phyloP scores from a whole-genome alignment of 768 basidiomycete species.

The Mycena latifolia region DNA sequence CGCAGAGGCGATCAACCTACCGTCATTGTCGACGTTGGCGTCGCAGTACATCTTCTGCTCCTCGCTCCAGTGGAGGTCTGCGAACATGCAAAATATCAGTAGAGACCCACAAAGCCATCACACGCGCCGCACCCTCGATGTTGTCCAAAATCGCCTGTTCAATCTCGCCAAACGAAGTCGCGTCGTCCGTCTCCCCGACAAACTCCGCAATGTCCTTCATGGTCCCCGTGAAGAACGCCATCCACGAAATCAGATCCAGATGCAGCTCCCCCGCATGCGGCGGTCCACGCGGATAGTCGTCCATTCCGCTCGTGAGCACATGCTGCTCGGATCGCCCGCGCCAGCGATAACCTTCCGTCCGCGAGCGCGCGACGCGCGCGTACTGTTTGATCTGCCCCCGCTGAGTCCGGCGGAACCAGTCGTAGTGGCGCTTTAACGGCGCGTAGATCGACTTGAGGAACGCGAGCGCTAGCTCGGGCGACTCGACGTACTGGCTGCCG shows the following conservation, averaged over 20 bases:
- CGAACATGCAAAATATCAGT: conserved; percentile 1
- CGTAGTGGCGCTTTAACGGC: conserved; percentile 90
- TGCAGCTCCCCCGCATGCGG: conserved; percentile 95
- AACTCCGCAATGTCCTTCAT: conserved; percentile 93
- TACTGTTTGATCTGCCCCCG: conserved; percentile 95
- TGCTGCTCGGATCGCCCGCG: conserved; percentile 88
- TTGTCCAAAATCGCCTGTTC: conserved; percentile 87
- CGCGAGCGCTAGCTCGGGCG: conserved; percentile 69
- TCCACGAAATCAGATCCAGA: conserved; percentile 94
- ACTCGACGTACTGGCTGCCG: conserved; percentile 63
- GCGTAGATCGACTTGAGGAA: conserved; percentile 87
- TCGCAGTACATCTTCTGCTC: conserved; percentile 95
- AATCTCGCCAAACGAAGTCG: conserved; percentile 78
- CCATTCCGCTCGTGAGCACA: conserved; percentile 95
- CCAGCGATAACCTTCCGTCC: conserved; percentile 95
- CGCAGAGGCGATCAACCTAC: conserved; percentile 50
- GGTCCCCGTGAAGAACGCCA: conserved; percentile 94
- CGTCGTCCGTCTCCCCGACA: conserved; percentile 89
- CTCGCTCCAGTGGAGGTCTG: conserved; percentile 95
- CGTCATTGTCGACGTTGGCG: conserved; percentile 85
- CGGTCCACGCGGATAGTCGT: conserved; percentile 94
- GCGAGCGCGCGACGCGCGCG: conserved; percentile 84
- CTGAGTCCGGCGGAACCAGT: conserved; percentile 97
- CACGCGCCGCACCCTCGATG: conserved; percentile 73
- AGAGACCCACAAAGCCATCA: background rate